These are phyloP conservation scores for Tricharina praecox DNA, from an alignment of 495 filamentous ascomycete genomes.

Conservation along the genomic window DNA sequence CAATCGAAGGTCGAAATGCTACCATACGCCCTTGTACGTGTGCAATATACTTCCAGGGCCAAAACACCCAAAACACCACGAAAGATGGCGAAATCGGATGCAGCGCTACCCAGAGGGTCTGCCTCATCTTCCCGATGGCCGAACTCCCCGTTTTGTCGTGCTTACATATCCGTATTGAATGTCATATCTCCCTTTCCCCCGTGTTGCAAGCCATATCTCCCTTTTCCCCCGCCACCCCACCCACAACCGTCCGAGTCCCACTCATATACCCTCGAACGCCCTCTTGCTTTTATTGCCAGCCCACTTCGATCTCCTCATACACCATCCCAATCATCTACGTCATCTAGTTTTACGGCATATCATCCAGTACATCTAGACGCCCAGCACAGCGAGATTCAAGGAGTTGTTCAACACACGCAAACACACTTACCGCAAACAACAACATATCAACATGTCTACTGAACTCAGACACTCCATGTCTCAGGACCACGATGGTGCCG, in stretches of 20 bases:
- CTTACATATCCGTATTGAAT: too few species aligned
- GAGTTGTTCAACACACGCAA: conserved; percentile 3
- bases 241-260: not conserved
- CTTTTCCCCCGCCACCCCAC: not conserved
- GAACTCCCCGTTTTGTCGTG: too few species aligned
- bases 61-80: too few species aligned
- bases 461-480: conserved; percentile 21
- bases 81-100: too few species aligned
- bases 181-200: too few species aligned
- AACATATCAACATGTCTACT: conserved; percentile 17
- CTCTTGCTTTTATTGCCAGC: not conserved
- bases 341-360: conserved; percentile 1
- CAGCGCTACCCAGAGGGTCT: not conserved
- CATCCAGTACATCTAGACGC: not conserved
- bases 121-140: conserved; percentile 9
- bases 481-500: conserved; percentile 31
- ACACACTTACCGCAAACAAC: too few species aligned
- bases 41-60: too few species aligned
- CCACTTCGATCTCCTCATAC: not conserved
- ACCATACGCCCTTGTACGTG: conserved; percentile 15
- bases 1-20: conserved; percentile 19
- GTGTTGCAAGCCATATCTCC: too few species aligned
- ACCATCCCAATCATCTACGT: conserved; percentile 6
- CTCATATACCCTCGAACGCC: conserved; percentile 4
- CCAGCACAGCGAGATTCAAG: not conserved